Evolutionary conservation across 306 rosid genomes (phyloP), one percentile per base, ranked within the genome.

Genomic region (Dalbergia oliveri): DNA sequence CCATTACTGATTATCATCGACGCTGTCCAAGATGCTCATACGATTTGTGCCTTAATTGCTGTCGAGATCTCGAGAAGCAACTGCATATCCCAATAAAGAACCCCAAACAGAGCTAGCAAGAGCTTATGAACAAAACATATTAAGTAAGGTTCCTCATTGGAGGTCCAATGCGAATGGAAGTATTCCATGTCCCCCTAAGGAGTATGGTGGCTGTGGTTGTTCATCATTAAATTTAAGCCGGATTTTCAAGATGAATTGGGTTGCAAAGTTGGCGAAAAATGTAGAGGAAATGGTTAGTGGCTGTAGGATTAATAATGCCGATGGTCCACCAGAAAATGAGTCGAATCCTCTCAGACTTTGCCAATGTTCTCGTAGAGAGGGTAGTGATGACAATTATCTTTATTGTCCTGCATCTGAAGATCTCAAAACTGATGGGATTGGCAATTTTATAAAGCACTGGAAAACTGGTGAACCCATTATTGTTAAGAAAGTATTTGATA

Each of bases 181-280:
- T 73, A 88, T 95, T 85, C 97, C 98, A 68, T 95, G 98, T 71
- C 99, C 98, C 72, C 96, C 98, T 59, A 88, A 82, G 88, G 97
- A 93, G 67, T 87, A 84, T 69, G 99, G 98, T 85, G 98, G 99
- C 84, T 95, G 99, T 84, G 93, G 93, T 73, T 75, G 74, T 85
- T 87, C 88, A 34, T 79, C 91, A 9, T 79, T 95, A 82, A 88
- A 85, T 79, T 91, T 93, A 84, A 89, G 92, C 78, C 94, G 98
- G 81, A 95, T 93, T 82, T 95, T 95, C 85, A 95, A 93, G 91
- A 93, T 91, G 98, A 95, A 95, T 65, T 93, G 98, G 99, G 98
- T 96, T 69, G 98, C 99, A 86, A 96, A 96, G 69, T 89, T 96
- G 87, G 94, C 88, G 62, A 96, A 96, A 86, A 96, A 96, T 89